phyloP scores from a whole-genome alignment of 1,284 basidiomycete species.

The Papiliotrema fonsecae region DNA sequence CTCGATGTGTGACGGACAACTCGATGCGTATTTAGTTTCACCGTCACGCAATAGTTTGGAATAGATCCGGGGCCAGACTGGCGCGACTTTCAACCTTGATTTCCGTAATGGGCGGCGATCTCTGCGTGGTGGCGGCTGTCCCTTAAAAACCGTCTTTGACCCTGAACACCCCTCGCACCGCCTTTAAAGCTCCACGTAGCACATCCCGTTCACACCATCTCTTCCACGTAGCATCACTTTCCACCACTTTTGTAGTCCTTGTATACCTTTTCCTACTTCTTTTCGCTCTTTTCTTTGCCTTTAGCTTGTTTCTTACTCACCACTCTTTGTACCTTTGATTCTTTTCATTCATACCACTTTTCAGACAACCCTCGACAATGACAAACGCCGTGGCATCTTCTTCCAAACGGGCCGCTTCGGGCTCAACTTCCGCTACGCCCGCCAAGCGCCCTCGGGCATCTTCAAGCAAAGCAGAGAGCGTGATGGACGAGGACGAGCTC shows the following conservation, averaged over 20 bases:
- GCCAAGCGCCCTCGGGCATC: slow-evolving; percentile 18
- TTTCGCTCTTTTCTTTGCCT: neutral
- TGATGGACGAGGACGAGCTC: slow-evolving; percentile 9
- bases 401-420: slow-evolving; percentile 19
- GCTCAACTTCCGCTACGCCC: slow-evolving; percentile 3
- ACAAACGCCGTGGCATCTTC: slow-evolving; percentile 16
- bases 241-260: neutral
- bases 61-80: too few relatives aligned
- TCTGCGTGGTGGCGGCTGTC: too few relatives aligned
- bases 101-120: too few relatives aligned
- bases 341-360: neutral
- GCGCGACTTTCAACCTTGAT: too few relatives aligned
- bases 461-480: slow-evolving; percentile 7
- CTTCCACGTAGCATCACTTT: neutral
- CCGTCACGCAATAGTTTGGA: too few relatives aligned
- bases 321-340: neutral
- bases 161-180: neutral
- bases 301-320: slow-evolving; percentile 1
- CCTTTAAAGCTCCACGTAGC: slow-evolving; percentile 1
- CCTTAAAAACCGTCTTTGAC: too few relatives aligned
- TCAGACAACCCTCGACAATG: neutral
- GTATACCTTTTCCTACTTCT: neutral
- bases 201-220: neutral
- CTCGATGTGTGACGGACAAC: too few relatives aligned
- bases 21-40: too few relatives aligned